phyloP scores from a whole-genome alignment of 352 stramenopile species.

The Phytophthora fragariae region DNA sequence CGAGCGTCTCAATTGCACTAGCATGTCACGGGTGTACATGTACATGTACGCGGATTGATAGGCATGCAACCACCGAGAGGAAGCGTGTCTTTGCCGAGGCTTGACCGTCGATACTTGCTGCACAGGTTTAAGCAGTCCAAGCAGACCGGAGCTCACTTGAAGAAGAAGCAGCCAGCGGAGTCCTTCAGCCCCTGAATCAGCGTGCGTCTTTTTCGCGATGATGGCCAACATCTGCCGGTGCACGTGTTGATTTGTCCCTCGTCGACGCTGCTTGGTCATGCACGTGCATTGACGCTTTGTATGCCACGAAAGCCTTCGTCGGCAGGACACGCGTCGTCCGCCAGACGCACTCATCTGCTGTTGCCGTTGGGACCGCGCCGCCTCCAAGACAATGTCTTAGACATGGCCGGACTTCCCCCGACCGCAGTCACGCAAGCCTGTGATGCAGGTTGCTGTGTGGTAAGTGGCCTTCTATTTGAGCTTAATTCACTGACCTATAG shows the following conservation, averaged over 20 bases:
- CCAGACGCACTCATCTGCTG: constrained; percentile 24
- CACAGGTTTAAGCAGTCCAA: constrained; percentile 11
- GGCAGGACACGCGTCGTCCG: constrained; percentile 16
- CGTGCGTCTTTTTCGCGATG: constrained; percentile 30
- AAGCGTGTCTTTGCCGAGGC: constrained; percentile 32
- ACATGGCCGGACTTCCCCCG: too few relatives aligned
- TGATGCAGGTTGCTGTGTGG: neutral
- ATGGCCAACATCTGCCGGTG: constrained; percentile 18
- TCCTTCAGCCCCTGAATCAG: too few relatives aligned
- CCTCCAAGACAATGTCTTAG: constrained; percentile 26
- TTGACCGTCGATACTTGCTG: constrained; percentile 8
- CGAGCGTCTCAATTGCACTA: neutral
- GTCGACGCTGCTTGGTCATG: constrained; percentile 9
- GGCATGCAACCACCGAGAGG: constrained; percentile 6
- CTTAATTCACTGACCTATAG: too few relatives aligned
- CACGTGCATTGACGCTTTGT: constrained; percentile 9
- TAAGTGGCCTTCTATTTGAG: too few relatives aligned
- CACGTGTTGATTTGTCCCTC: constrained; percentile 19
- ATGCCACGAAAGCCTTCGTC: constrained; percentile 9
- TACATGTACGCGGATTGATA: neutral
- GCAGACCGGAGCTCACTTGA: neutral
- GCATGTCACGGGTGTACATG: neutral
- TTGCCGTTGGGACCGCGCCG: neutral
- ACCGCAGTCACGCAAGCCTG: constrained; percentile 8
- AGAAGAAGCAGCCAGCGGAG: constrained; percentile 8